phyloP scores from a whole-genome alignment of 108 stramenopile species.

The Nitzschia inconspicua region DNA sequence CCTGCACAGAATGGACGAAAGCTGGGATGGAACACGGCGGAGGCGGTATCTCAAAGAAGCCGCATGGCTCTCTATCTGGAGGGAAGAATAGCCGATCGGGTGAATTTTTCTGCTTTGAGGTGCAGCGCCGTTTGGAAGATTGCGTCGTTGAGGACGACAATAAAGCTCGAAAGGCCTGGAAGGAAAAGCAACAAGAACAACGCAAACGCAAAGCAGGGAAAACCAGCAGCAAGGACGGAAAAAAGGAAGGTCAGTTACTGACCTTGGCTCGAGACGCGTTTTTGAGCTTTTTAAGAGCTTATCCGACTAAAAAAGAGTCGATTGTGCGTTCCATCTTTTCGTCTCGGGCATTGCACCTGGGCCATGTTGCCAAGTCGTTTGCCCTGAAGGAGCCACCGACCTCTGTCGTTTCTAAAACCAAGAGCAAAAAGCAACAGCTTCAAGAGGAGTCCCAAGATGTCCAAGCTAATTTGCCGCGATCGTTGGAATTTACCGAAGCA shows the following conservation, averaged over 20 bases:
- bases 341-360: constrained; percentile 76
- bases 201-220: constrained; percentile 3
- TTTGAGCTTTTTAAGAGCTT: constrained; percentile 72
- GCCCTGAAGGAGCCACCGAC: constrained; percentile 85
- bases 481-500: constrained; percentile 24
- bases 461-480: constrained; percentile 20
- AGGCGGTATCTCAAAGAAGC: constrained; percentile 10
- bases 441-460: constrained; percentile 18
- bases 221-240: constrained; percentile 35
- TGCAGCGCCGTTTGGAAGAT: constrained; percentile 41
- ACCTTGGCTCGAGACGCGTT: constrained; percentile 71
- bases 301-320: constrained; percentile 82
- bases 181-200: constrained; percentile 17
- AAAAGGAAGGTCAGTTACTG: constrained; percentile 54
- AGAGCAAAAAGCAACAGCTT: constrained; percentile 10
- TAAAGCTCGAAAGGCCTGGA: constrained; percentile 19
- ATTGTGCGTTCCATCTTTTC: constrained; percentile 81
- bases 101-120: constrained; percentile 65
- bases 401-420: constrained; percentile 44
- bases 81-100: constrained; percentile 28
- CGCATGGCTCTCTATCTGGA: background rate
- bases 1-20: constrained; percentile 51
- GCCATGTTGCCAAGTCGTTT: constrained; percentile 83
- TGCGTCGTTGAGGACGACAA: constrained; percentile 35
- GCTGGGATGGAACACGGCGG: constrained; percentile 40